Base-by-base conservation (phyloP, 106 monocot species). In the Gastrodia elata region DNA sequence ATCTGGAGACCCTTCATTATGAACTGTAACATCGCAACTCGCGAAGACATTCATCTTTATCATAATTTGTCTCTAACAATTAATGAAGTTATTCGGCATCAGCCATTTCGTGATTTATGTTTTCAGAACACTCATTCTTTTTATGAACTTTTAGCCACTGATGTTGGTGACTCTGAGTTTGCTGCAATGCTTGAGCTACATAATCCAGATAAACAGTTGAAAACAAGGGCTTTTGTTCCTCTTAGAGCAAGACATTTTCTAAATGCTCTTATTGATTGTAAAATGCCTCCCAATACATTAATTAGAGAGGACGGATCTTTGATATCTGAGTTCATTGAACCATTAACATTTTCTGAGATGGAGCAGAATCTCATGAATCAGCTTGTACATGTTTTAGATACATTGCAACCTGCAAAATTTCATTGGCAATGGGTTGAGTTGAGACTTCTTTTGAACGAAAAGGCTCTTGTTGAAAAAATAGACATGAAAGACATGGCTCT, bases 361-460 rank as follows among this genome's bases (percentile, higher is more conserved):
- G 97, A 91, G 49, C 75, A 74, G 68, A 98, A 88, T 64, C 83
- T 88, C 73, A 56, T 74, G 20, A 91, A 87, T 74, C 80, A 91
- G 75, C 81, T 98, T 82, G 84, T 98, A 32, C 93, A 93, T 73
- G 77, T 98, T 64, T 84, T 98, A 33, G 91, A 98, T 83, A 88
- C 88, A 2, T 61, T 98, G 37, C 97, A 98, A 56, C 97, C 97
- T 59, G 97, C 97, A 46, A 98, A 98, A 71, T 93, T 98, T 39
- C 97, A 98, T 83, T 98, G 97, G 97, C 97, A 98, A 72, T 98
- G 97, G 97, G 76, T 98, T 68, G 93, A 91, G 80, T 75, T 98
- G 75, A 86, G 93, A 74, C 80, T 98, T 74, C 93, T 98, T 72
- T 81, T 98, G 77, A 86, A 93, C 82, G 97, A 98, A 72, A 93